A percentile compares a stretch with the other conserved stretches of the same genome.
Evolutionary conservation across 176 grass and related monocot species (phyloP).

Genomic region (Tillandsia leiboldiana): DNA sequence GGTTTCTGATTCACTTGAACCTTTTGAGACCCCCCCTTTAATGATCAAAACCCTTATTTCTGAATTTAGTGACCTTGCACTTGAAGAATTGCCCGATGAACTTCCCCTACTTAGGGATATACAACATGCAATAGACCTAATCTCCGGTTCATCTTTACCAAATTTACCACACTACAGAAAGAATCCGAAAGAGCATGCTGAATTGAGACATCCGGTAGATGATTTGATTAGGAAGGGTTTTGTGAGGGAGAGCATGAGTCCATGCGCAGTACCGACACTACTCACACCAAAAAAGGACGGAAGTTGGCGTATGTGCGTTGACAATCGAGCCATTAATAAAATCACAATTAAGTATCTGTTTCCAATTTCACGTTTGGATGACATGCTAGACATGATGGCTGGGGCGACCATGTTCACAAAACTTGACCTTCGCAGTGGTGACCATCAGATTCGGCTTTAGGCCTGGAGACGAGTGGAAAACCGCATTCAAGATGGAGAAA

Average conservation of each 20-base stretch:
- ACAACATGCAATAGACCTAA: conserved; percentile 13
- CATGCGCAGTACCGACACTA: neutral
- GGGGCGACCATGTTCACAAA: conserved; percentile 4
- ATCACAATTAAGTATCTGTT: neutral
- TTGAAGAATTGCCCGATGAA: no score
- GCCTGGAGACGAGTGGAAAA: conserved; percentile 5
- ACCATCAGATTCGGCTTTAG: conserved; percentile 10
- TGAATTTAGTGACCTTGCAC: no score
- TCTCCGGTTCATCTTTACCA: neutral
- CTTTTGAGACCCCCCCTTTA: no score
- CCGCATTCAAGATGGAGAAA: neutral
- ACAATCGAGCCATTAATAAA: neutral
- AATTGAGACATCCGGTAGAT: conserved; percentile 2
- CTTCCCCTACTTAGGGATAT: neutral
- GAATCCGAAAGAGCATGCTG: neutral
- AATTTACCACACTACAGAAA: conserved; percentile 3
- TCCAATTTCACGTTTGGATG: neutral
- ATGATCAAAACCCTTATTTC: no score
- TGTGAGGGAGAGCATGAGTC: conserved; percentile 14
- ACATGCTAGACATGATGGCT: neutral
- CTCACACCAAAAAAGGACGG: neutral
- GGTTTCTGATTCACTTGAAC: no score
- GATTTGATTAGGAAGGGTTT: conserved; percentile 5
- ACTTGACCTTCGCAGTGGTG: conserved; percentile 3
- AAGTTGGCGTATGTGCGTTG: neutral